Conservation (phyloP, 208 protist species). For the Leishmania martiniquensis region DNA sequence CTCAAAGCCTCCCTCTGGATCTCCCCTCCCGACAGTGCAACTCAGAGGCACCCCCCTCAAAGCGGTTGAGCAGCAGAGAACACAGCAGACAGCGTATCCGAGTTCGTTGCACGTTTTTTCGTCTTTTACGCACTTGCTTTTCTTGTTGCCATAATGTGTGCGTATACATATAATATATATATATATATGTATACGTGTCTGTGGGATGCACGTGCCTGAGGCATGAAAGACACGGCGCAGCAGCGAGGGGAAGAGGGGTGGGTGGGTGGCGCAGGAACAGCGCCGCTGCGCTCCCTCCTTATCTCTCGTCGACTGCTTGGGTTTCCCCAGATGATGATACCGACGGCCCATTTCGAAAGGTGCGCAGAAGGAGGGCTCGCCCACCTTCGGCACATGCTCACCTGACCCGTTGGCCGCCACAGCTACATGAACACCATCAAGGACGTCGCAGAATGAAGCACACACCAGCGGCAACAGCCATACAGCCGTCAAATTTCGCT, state of each 20-base stretch:
- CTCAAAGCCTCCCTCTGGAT: not conserved
- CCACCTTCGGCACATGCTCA: not conserved
- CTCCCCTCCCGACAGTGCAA: not conserved
- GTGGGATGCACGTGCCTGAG: not conserved
- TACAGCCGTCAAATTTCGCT: not conserved
- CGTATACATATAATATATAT: not conserved
- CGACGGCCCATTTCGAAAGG: not conserved
- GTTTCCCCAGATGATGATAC: not conserved
- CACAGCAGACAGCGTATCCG: not conserved
- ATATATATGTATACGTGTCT: not conserved
- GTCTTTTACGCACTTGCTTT: not conserved
- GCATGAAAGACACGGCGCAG: not conserved
- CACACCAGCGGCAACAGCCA: not conserved
- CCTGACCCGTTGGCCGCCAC: not conserved
- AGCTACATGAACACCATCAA: not conserved
- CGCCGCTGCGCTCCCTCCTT: not conserved
- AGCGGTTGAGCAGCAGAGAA: not conserved
- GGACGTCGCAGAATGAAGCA: not conserved
- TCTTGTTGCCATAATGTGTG: not conserved
- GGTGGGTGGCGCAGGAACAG: not conserved
- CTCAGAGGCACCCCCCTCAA: not conserved
- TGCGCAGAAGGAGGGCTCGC: not conserved
- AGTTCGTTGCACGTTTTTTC: not conserved
- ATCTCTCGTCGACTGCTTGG: not conserved
- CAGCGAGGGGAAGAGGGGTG: not conserved